Base-by-base conservation (phyloP, 352 stramenopile species). In the Globisporangium cylindrosporum region DNA sequence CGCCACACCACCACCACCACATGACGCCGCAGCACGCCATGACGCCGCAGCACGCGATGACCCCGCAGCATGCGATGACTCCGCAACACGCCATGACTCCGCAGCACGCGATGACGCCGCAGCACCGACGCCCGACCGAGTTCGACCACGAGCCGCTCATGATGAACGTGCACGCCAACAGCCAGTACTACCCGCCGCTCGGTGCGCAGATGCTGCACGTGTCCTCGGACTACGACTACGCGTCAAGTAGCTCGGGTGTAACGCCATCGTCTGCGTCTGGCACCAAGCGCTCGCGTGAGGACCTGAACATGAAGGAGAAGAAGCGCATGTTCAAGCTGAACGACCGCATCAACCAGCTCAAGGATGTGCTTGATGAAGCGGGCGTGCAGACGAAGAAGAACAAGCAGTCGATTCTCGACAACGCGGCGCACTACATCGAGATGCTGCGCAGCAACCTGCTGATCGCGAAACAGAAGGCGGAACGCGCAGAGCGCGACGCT, bases 301-400 rank as follows among this genome's bases (percentile, higher is more conserved):
- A 93, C 62, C 74, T 95, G 1, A 95, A 95, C 62, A 36, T 90
- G 10, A 93, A 93, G 74, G 87, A 95, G 72, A 95, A 95, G 77
- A 92, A 93, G 78, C 85, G 87, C 71, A 93, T 95, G 87, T 93
- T 92, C 67, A 95, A 95, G 81, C 80, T 95, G 4, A 95, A 95
- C 61, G 86, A 95, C 65, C 86, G 84, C 53, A 95, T 95, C 72
- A 90, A 79, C 41, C 79, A 91, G 65, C 75, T 94, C 10, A 93
- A 92, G 69, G 71, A 79, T 4, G 65, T 89, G 65, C 69, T 88
- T 38, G 78, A 88, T 57, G 80, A 90, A 27, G 84, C 84, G 12
- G 84, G 84, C 8, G 79, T 92, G 46, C 78, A 86, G 65, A 84
- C 76, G n/a, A 92, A 92, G 75, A 92, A 90, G 75, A 90, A 90